These are phyloP conservation scores for Candida pseudoglaebosa DNA, from an alignment of 805 yeast species.

Conservation along the genomic window DNA sequence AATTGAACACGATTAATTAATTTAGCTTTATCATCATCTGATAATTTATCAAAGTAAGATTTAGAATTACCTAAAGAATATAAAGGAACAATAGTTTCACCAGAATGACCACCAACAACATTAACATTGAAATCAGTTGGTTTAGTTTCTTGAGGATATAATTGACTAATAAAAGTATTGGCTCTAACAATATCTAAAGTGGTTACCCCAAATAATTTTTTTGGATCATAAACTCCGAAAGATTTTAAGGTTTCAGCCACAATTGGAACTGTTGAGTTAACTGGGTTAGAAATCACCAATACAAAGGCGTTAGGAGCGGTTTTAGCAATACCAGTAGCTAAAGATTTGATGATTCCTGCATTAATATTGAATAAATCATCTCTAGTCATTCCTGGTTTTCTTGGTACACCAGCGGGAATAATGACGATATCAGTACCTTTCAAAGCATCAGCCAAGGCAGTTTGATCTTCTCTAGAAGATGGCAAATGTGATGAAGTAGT, in stretches of 20 bases:
- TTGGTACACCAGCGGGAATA: constrained; percentile 86
- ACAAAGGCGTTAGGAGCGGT: constrained; percentile 72
- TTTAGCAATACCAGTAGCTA: constrained; percentile 72
- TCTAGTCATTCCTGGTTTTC: constrained; percentile 94
- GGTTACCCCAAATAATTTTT: constrained; percentile 81
- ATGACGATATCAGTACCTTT: constrained; percentile 46
- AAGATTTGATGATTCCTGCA: constrained; percentile 71
- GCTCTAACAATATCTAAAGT: constrained; percentile 86
- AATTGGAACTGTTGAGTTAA: constrained; percentile 88
- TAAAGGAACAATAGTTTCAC: constrained; percentile 89
- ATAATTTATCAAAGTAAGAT: constrained; percentile 34
- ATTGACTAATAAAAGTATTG: constrained; percentile 68
- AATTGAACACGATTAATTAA: constrained; percentile 88
- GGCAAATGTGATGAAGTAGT: constrained; percentile 60
- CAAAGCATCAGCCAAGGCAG: constrained; percentile 43
- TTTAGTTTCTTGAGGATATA: constrained; percentile 39
- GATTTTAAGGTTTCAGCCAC: constrained; percentile 75
- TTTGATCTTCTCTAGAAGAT: constrained; percentile 44
- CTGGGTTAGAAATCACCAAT: constrained; percentile 87
- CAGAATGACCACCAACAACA: constrained; percentile 94
- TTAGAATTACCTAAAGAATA: constrained; percentile 46
- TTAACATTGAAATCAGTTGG: constrained; percentile 59
- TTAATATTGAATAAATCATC: constrained; percentile 83
- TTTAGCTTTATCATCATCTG: constrained; percentile 60
- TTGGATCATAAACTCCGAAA: constrained; percentile 65